These are phyloP conservation scores for Kwoniella shandongensis DNA, from an alignment of 768 basidiomycete species.

Conservation along the genomic window DNA sequence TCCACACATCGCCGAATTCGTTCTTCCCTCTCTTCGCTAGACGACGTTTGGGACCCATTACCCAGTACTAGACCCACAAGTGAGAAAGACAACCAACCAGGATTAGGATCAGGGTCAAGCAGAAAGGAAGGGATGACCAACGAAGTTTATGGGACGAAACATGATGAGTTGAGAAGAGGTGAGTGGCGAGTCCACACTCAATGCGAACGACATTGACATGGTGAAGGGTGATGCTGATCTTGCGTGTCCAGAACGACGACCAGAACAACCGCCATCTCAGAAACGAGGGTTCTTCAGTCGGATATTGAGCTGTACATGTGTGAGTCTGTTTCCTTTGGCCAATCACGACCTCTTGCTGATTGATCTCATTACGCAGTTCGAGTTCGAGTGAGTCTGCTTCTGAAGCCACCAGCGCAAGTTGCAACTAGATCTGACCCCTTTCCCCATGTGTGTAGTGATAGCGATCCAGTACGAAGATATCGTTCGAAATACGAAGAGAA, in stretches of 20 bases:
- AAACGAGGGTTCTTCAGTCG: not conserved
- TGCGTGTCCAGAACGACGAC: not conserved
- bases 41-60: no score
- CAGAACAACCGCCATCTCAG: not conserved
- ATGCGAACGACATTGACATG: not conserved
- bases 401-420: not conserved
- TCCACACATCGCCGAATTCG: no score
- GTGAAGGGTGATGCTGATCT: not conserved
- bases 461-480: not conserved
- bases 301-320: slow-evolving; percentile 3
- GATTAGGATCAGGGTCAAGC: no score
- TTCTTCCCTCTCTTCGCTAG: no score
- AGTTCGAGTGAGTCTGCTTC: slow-evolving; percentile 1
- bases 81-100: no score
- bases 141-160: no score
- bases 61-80: no score
- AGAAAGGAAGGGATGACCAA: no score
- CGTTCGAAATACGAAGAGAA: not conserved
- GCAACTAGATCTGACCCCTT: no score
- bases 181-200: no score
- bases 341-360: no score
- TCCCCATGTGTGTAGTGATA: not conserved
- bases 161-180: no score
- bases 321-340: not conserved
- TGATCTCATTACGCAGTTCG: not conserved